Base-by-base conservation (phyloP, 2,329 filamentous ascomycete species). In the Fusarium newnesense region DNA sequence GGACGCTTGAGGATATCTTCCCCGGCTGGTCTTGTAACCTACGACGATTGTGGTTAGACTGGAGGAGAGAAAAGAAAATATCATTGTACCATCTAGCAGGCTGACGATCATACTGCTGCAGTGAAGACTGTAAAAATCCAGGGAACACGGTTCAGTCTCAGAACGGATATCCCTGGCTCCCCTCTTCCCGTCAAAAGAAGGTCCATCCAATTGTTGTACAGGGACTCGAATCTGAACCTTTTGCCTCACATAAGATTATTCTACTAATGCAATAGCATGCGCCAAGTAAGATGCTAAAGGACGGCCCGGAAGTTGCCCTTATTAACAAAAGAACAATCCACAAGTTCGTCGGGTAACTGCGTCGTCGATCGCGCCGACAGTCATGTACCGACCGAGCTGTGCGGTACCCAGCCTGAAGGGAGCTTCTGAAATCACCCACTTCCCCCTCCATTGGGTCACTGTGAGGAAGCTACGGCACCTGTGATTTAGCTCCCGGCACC, bases 181-280 rank as follows among this genome's bases (percentile, higher is more conserved):
- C 42, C 34, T 56, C 53, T 21, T 60, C 37, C 36, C 60, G 59
- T 64, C 30, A 70, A 53, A 32, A 36, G 40, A 46, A 18, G 52
- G 19, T 36, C 21, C 52, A 62, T 64, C 73, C 75, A 77, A 77
- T 77, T 74, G 64, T 64, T 74, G 57, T 74, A 75, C 63, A 76
- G 65, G 66, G 24, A 66, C 60, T 44, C 42, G 32, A 59, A 42
- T 56, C 36, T 56, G 57, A 49, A 54, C 42, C 53, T 50, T 64
- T 37, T 30, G 15, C 9, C 26, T 49, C n/a, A 8, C 40, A 24
- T 58, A 54, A 19, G 42, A 46, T 50, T 30, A 13, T n/a, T 21
- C 26, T 58, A 56, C 61, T 74, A 64, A 53, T 69, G 59, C 67
- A 74, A 61, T 61, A 66, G 32, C 30, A 63, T 28, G 47, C 34